phyloP scores from a whole-genome alignment of 1,139 yeast species.

The Scheffersomyces segobiensis region DNA sequence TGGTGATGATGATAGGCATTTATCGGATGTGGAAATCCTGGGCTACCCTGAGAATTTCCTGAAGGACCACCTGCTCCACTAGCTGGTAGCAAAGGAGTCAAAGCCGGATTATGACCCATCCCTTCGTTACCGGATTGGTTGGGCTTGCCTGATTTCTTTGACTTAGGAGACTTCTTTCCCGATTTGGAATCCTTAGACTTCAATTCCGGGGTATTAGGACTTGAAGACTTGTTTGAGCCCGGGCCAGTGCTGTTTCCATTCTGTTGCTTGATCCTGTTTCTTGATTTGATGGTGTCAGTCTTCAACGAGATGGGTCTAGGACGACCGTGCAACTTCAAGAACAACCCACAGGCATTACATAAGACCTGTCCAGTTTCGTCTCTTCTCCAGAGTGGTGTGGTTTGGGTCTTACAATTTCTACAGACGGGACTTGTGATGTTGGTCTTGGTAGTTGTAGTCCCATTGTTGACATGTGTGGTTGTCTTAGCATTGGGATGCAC shows the following conservation, averaged over 20 bases:
- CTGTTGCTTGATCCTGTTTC: conserved; percentile 72
- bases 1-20: conserved; percentile 14
- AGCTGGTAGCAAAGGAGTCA: conserved; percentile 34
- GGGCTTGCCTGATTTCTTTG: conserved; percentile 16
- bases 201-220: conserved; percentile 49
- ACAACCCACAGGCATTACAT: conserved; percentile 94
- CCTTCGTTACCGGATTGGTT: conserved; percentile 8
- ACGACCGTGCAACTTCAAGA: conserved; percentile 86
- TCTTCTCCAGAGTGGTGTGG: conserved; percentile 94
- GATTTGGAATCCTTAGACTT: conserved; percentile 36
- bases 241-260: conserved; percentile 7
- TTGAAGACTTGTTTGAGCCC: conserved; percentile 22
- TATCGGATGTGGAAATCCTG: conserved; percentile 13
- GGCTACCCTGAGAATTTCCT: conserved; percentile 5
- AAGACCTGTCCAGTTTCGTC: conserved; percentile 91
- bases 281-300: conserved; percentile 87
- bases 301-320: conserved; percentile 89
- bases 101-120: conserved; percentile 14
- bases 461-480: conserved; percentile 42
- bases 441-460: conserved; percentile 46
- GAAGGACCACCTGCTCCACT: conserved; percentile 4
- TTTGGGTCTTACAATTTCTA: conserved; percentile 87
- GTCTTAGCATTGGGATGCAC: conserved; percentile 27
- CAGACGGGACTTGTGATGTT: conserved; percentile 71
- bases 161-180: conserved; percentile 35